Evolutionary conservation across 768 basidiomycete species (phyloP).

Genomic region (Leccinum fibrillosum): DNA sequence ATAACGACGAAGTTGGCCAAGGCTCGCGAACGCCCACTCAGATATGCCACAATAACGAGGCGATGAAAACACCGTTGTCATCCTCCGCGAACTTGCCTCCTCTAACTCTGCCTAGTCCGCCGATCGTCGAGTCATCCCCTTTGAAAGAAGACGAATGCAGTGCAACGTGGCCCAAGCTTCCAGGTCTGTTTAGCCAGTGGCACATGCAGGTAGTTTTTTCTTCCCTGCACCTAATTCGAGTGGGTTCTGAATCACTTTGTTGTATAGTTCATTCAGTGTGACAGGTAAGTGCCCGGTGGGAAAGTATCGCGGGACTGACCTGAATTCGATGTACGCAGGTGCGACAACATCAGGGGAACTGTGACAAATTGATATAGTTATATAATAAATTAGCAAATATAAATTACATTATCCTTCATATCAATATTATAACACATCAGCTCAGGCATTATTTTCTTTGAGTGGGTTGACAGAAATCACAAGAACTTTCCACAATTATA

Average conservation of each 20-base stretch:
- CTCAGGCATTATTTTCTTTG: too few species aligned
- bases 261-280: constrained; percentile 34
- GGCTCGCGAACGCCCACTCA: neutral
- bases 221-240: neutral
- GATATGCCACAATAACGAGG: neutral
- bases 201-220: constrained; percentile 19
- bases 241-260: neutral
- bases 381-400: too few species aligned
- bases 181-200: constrained; percentile 14
- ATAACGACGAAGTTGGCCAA: neutral
- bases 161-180: constrained; percentile 15
- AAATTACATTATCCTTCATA: too few species aligned
- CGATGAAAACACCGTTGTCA: neutral
- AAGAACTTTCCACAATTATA: too few species aligned
- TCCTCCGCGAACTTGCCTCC: neutral
- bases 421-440: too few species aligned
- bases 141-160: neutral
- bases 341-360: constrained; percentile 15
- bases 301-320: neutral
- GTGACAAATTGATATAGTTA: too few species aligned
- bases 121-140: neutral
- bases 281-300: constrained; percentile 23
- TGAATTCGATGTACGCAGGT: constrained; percentile 25
- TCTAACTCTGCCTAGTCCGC: neutral
- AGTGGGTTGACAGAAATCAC: too few species aligned